Base-by-base conservation (phyloP, 202 grass and related monocot genomes). In the Carex arenaria region DNA sequence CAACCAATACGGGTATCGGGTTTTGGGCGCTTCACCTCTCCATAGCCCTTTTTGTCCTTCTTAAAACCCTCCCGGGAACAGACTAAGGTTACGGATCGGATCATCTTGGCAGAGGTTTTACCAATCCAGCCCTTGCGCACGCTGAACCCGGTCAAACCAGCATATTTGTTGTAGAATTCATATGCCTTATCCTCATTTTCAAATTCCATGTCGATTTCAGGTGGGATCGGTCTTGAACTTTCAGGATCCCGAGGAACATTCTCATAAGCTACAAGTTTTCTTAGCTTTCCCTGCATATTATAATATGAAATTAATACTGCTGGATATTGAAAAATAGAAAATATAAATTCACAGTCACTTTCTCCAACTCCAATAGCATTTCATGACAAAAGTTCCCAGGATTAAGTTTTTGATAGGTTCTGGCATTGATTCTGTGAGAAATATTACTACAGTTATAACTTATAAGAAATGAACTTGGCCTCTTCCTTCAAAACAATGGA, bases 181-280 rank as follows among this genome's bases (percentile, higher is more conserved):
- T 82, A 89, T 36, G 78, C 68, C 54, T 72, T 81, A 43, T 85
- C 75, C 54, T 89, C 83, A 7, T 82, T 82, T 74, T 89, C 78
- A 76, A 89, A 85, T 67, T 85, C 83, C 87, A 89, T 89, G 43
- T 59, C 57, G 3, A 89, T 67, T 68, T 54, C 67, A n/a, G 78
- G 83, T 26, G 79, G 62, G 23, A 64, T 30, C 9, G 79, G 79
- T 18, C 62, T 81, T 65, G 12, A 81, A 81, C 40, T 81, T 64
- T 72, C 79, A 32, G 61, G 47, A 54, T 87, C 78, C 14, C 43
- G 79, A 67, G 26, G 34, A 83, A 43, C 59, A 72, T 73, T 74
- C 67, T 90, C 88, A 51, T 90, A 86, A 22, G 82, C 88, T 23
- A 86, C 82, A 72, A 90, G 67, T 83, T 90, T 90, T 67, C 88